Conservation (phyloP, 768 basidiomycete genomes). For the Wakefieldia striispora region DNA sequence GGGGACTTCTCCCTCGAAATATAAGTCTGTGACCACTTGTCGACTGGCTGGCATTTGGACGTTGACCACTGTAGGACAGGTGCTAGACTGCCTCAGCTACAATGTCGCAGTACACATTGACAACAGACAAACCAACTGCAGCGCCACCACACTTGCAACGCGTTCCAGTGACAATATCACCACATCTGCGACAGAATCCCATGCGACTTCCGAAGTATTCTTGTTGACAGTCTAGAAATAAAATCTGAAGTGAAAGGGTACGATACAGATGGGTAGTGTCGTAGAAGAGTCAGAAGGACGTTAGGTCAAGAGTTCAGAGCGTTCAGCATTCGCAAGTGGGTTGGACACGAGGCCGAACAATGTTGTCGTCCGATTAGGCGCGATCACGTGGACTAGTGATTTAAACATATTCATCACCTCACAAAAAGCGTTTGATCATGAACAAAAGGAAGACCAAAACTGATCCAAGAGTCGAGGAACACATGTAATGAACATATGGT, state of each 20-base stretch:
- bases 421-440: neutral
- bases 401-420: neutral
- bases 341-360: conserved; percentile 10
- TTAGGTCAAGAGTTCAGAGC: neutral
- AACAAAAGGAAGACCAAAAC: no score
- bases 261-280: neutral
- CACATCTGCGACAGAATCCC: conserved; percentile 86
- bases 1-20: conserved; percentile 56
- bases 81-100: conserved; percentile 40
- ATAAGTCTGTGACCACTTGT: conserved; percentile 82
- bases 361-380: neutral
- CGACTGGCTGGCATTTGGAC: conserved; percentile 44
- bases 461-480: conserved; percentile 1
- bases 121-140: conserved; percentile 62
- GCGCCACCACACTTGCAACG: conserved; percentile 82
- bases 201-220: conserved; percentile 36
- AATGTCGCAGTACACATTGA: neutral
- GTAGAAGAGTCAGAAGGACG: neutral
- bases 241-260: neutral
- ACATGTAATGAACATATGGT: neutral
- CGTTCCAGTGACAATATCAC: conserved; percentile 69
- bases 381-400: conserved; percentile 19
- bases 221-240: neutral
- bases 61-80: conserved; percentile 65
- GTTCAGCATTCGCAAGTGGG: conserved; percentile 3